Evolutionary conservation across 306 rosid species (phyloP), one percentile per base, ranked within the genome.

Genomic region (Lupinus albus): DNA sequence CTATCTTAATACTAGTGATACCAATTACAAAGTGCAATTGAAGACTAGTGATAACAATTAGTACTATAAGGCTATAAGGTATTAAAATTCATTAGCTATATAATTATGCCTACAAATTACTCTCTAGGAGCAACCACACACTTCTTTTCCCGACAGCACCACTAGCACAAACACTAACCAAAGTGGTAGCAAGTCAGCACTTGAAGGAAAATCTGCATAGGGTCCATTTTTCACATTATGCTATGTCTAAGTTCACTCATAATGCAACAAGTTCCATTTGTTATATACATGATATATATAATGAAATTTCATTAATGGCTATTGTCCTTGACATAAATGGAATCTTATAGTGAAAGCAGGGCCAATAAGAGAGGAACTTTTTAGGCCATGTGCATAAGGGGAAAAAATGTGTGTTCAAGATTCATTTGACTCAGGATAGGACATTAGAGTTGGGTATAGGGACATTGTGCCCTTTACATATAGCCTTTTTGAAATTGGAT

Each of bases 151-250:
- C 71, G 65, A 67, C 62, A 73, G 11, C 41, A 36, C 71, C 68
- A 66, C 65, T 72, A 53, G 38, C 76, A 61, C 53, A 41, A 41
- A 72, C 66, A 65, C 73, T 75, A 76, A 33, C 15, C 44, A 47
- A 68, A 72, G 81, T 81, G 79, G 84, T 3, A 47, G 71, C 35
- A 64, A 59, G 81, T 61, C 64, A 61, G 65, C 69, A 67, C 63
- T 62, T 38, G 72, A 75, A 53, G 47, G 42, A 62, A 58, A 48
- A 41, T 67, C 36, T 48, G 73, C 4, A 51, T 25, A 42, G 70
- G 81, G 73, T 67, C 76, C 76, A 72, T 81, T 47, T 67, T 42
- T 63, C 65, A 49, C 62, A 72, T 76, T 64, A 78, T 60, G 82
- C 61, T 39, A 67, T 60, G 75, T 60, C 72, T 71, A 68, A 32